phyloP scores from a whole-genome alignment of 495 filamentous ascomycete species.

The Trichoderma orchidacearum region DNA sequence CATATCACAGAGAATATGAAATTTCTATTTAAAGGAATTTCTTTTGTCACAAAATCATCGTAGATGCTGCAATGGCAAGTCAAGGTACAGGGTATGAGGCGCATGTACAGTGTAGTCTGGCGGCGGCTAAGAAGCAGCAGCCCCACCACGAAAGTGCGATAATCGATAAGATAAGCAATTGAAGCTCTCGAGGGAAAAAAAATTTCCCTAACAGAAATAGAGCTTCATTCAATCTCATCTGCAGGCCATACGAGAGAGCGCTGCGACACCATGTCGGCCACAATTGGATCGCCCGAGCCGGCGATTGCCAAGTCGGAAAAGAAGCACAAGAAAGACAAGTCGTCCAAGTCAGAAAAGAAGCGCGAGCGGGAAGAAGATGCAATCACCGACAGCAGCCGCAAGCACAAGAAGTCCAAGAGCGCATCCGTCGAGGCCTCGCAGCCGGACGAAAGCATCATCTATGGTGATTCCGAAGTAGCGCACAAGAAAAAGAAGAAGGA shows the following conservation, averaged over 20 bases:
- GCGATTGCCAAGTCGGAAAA: constrained; percentile 10
- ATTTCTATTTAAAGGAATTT: too few species aligned
- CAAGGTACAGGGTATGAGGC: too few species aligned
- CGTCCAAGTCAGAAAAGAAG: constrained; percentile 17
- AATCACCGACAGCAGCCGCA: constrained; percentile 19
- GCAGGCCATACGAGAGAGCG: neutral
- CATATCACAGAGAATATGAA: too few species aligned
- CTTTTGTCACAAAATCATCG: too few species aligned
- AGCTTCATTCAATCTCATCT: neutral
- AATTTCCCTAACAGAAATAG: neutral
- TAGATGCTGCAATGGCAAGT: too few species aligned
- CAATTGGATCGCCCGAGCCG: constrained; percentile 2
- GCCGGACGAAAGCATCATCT: neutral
- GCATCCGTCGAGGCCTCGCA: neutral
- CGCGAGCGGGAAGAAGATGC: constrained; percentile 23
- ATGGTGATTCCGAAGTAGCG: neutral
- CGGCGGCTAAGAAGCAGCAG: too few species aligned
- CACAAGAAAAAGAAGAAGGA: constrained; percentile 21
- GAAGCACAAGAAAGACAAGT: constrained; percentile 21
- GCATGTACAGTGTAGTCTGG: too few species aligned
- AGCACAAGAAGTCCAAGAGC: constrained; percentile 25
- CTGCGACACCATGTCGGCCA: neutral
- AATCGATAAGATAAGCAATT: neutral
- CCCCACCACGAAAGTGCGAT: neutral
- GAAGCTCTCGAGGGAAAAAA: neutral